Evolutionary conservation across 164 flowering plant genomes (phyloP).

Genomic region (Piper longum): DNA sequence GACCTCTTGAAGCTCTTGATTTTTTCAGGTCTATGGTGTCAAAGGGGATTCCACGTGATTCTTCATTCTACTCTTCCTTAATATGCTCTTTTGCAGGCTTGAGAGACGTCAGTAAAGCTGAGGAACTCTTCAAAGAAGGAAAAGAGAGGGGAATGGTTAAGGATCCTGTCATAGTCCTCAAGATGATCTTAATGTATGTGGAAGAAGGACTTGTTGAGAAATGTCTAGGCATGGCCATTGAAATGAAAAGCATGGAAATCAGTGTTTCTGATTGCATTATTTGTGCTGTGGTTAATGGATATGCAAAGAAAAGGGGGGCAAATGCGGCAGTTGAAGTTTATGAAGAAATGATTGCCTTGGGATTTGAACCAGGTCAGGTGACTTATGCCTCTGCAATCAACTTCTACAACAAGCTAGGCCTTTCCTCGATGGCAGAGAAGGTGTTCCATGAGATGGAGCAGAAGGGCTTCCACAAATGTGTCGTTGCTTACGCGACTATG

Average conservation of each 20-base stretch:
- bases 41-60: constrained; percentile 28
- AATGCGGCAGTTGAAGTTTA: constrained; percentile 28
- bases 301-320: constrained; percentile 35
- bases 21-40: constrained; percentile 30
- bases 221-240: constrained; percentile 28
- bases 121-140: constrained; percentile 49
- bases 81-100: constrained; percentile 42
- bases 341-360: constrained; percentile 25
- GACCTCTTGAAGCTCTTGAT: constrained; percentile 46
- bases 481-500: constrained; percentile 79
- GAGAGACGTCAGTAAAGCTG: constrained; percentile 35
- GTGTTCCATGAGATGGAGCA: constrained; percentile 43
- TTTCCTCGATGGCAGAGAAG: constrained; percentile 36
- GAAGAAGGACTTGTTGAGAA: constrained; percentile 51
- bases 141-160: constrained; percentile 32
- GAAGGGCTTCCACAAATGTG: constrained; percentile 56
- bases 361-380: constrained; percentile 72
- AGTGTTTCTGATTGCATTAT: constrained; percentile 56
- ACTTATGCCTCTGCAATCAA: constrained; percentile 52
- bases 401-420: constrained; percentile 32
- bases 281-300: constrained; percentile 58
- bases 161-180: constrained; percentile 48
- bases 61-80: constrained; percentile 39
- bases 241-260: constrained; percentile 27
- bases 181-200: constrained; percentile 54